phyloP scores from a whole-genome alignment of 331 rosid species.

The Cucumis variabilis region DNA sequence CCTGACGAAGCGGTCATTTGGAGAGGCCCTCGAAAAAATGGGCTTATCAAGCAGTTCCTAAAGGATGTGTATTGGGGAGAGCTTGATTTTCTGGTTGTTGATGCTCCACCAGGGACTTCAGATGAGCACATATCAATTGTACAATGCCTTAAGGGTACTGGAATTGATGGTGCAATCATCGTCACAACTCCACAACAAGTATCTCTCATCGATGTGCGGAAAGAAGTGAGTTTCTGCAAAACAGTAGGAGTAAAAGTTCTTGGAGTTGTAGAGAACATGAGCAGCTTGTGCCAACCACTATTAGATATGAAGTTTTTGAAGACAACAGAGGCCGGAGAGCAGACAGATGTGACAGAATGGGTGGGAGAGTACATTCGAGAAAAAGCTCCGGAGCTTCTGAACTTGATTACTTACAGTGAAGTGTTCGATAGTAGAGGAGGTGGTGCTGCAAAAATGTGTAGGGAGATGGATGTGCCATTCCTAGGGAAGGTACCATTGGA shows the following conservation, averaged over 20 bases:
- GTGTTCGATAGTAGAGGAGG: constrained; percentile 89
- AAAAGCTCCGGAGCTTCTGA: constrained; percentile 67
- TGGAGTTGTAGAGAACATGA: constrained; percentile 95
- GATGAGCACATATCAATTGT: constrained; percentile 92
- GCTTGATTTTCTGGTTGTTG: constrained; percentile 86
- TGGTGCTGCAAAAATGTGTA: constrained; percentile 83
- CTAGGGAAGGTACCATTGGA: constrained; percentile 93
- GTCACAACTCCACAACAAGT: constrained; percentile 97
- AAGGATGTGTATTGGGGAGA: constrained; percentile 95
- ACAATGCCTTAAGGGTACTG: constrained; percentile 69
- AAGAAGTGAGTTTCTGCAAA: constrained; percentile 92
- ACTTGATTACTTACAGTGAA: constrained; percentile 70
- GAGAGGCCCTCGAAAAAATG: constrained; percentile 94
- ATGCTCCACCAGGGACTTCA: constrained; percentile 98
- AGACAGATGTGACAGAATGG: constrained; percentile 77
- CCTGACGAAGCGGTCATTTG: constrained; percentile 88
- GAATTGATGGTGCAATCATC: constrained; percentile 87
- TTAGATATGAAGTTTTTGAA: constrained; percentile 65
- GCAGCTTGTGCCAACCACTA: constrained; percentile 73
- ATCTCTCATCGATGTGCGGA: constrained; percentile 82
- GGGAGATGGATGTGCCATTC: constrained; percentile 82
- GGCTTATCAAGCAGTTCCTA: constrained; percentile 84
- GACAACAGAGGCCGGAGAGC: constrained; percentile 64
- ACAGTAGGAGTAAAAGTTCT: constrained; percentile 78
- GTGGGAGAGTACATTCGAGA: constrained; percentile 60